Evolutionary conservation across 306 rosid genomes (phyloP), one percentile per base, ranked within the genome.

Genomic region (Vicia villosa): DNA sequence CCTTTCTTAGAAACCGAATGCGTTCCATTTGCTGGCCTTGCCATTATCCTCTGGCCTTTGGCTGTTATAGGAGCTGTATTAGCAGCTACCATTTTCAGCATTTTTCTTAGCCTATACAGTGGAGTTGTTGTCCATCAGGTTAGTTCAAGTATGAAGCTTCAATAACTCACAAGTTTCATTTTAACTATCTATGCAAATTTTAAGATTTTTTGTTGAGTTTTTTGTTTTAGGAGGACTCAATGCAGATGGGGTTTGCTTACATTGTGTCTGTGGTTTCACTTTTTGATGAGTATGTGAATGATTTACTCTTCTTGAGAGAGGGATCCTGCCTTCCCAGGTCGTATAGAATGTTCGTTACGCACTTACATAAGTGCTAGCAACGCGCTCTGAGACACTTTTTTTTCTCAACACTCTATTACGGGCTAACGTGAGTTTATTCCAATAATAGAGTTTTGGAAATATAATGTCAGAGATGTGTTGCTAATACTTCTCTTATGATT

Each of bases 241-340:
- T 85, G 26, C 28, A 45, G 37, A 75, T 91, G 82, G 97, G 97
- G 47, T 79, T 91, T 73, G 88, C 93, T 15, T 91, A 80, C 74
- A 67, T 84, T 46, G 57, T 88, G 11, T 79, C 97, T 4, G 93
- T 79, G 67, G 85, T 91, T 73, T 91, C 97, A 1, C 75, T 85
- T 71, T 91, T 88, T 37, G 97, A 91, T 69, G 97, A 91, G 79
- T 88, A 91, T 60, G 93, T 79, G 13, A 91, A 91, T 52, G 97
- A 91, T 77, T 79, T 91, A 51, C 93, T 91, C 67, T 82, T 80
- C 80, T 68, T 91, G 87, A 81, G 88, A 70, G 93, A 83, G 75
- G 97, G 97, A 32, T 86, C 97, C 67, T 85, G 96, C 82, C 80
- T 91, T 59, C 96, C 97, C 45, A 89, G 96, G 93, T 88, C 65